phyloP scores from a whole-genome alignment of 352 stramenopile genomes.

The Achlya hypogyna region DNA sequence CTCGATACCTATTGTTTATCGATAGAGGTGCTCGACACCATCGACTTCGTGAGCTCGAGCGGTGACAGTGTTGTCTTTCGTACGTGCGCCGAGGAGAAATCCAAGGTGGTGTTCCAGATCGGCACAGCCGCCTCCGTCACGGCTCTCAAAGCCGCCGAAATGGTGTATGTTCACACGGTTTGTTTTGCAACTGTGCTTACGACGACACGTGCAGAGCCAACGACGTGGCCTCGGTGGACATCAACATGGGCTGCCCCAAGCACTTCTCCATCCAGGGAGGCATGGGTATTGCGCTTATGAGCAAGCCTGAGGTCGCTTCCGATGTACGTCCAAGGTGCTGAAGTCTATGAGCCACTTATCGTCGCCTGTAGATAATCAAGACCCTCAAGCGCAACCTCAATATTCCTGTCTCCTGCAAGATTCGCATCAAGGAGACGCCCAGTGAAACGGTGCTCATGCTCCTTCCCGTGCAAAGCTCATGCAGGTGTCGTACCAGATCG shows the following conservation, averaged over 20 bases:
- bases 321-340: conserved; percentile 38
- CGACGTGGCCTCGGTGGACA: conserved; percentile 86
- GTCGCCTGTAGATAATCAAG: conserved; percentile 69
- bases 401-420: conserved; percentile 84
- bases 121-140: conserved; percentile 69
- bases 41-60: conserved; percentile 88
- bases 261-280: conserved; percentile 88
- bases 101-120: conserved; percentile 85
- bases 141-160: conserved; percentile 63
- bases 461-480: background rate
- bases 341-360: background rate
- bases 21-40: conserved; percentile 62
- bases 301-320: conserved; percentile 79
- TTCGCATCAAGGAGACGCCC: conserved; percentile 58
- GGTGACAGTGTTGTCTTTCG: conserved; percentile 79
- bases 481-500: conserved; percentile 33
- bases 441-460: conserved; percentile 44
- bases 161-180: conserved; percentile 34
- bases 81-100: conserved; percentile 72
- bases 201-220: conserved; percentile 31
- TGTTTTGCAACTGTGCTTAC: background rate
- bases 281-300: conserved; percentile 87
- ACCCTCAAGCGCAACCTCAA: conserved; percentile 69
- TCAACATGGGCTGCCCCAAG: conserved; percentile 95
- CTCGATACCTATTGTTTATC: background rate